Base-by-base conservation (phyloP, 805 yeast species). In the Blastobotrys muscicola region DNA sequence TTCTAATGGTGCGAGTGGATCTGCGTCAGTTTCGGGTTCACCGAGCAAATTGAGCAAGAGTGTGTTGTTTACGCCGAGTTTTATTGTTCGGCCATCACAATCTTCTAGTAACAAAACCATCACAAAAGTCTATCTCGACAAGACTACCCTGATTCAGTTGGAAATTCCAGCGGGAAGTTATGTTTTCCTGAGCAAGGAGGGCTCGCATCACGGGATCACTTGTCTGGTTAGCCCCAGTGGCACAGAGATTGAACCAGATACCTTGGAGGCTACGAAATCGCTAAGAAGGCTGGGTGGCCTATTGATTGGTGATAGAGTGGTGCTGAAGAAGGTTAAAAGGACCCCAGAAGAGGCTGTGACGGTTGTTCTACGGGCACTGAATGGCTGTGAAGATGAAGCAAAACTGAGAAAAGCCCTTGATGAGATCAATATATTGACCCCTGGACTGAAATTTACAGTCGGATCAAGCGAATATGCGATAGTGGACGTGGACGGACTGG, bases 401-500 rank as follows among this genome's bases (percentile, higher is more conserved):
- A 40, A 54, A 39, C 48, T 61, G 2, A 59, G 60, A 39, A 62
- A 66, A 34, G 41, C 60, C 0, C 51, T 76, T 8, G 72, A 65
- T 40, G 70, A 71, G 33, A 41, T 57, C 8, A 52, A 55, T n/a
- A 39, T 61, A 13, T 45, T 62, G 1, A 51, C 55, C 12, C 45
- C 49, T 4, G 56, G 58, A 0, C 47, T 68, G 0, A 49, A 80
- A 8, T 63, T 68, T 39, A 80, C 16, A 79, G 14, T 29, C 7
- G 20, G 64, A 72, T 29, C 87, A 9, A 9, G 14, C n/a, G 31
- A 89, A 0, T 55, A 84, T 7, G 49, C 82, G 0, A 74, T 74
- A 55, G 80, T 86, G 1, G 82, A 60, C n/a, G 58, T 55, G 30
- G 65, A 61, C 8, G 64, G 60, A 1, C 43, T 67, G 10, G 61